phyloP scores from a whole-genome alignment of 2,329 filamentous ascomycete genomes.

The Pseudovirgaria hyperparasitica region DNA sequence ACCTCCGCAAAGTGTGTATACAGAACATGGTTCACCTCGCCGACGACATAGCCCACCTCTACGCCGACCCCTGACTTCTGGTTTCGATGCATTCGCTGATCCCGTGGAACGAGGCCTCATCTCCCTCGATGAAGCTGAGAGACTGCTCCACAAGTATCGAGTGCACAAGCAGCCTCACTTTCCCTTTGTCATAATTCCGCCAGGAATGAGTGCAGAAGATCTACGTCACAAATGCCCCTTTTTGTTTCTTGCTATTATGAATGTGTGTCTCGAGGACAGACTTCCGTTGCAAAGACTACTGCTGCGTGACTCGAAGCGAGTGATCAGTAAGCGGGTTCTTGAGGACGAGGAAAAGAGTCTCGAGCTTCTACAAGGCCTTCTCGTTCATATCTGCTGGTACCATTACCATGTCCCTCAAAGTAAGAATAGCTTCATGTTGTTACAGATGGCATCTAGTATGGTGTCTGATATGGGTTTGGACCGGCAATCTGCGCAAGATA shows the following conservation, averaged over 20 bases:
- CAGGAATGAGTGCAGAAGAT: constrained; percentile 3
- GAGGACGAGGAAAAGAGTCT: constrained; percentile 19
- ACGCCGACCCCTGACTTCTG: too few species aligned
- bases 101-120: too few species aligned
- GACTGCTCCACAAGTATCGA: constrained; percentile 1
- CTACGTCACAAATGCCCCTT: constrained; percentile 17
- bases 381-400: constrained; percentile 26
- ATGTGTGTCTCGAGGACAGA: constrained; percentile 12
- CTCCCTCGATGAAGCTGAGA: neutral
- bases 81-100: too few species aligned
- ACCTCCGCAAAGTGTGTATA: too few species aligned
- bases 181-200: constrained; percentile 13
- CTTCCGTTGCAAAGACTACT: constrained; percentile 13
- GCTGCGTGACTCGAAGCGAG: constrained; percentile 14
- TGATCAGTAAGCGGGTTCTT: constrained; percentile 19
- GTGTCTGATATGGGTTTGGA: constrained; percentile 19
- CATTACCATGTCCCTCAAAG: constrained; percentile 19
- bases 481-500: too few species aligned
- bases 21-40: too few species aligned
- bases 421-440: constrained; percentile 18
- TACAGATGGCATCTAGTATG: constrained; percentile 25
- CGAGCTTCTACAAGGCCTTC: constrained; percentile 27
- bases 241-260: constrained; percentile 22
- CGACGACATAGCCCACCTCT: too few species aligned
- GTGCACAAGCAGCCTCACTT: constrained; percentile 5